These are phyloP conservation scores for Nasturtium officinale DNA, from an alignment of 345 rosid genomes.

Conservation along the genomic window DNA sequence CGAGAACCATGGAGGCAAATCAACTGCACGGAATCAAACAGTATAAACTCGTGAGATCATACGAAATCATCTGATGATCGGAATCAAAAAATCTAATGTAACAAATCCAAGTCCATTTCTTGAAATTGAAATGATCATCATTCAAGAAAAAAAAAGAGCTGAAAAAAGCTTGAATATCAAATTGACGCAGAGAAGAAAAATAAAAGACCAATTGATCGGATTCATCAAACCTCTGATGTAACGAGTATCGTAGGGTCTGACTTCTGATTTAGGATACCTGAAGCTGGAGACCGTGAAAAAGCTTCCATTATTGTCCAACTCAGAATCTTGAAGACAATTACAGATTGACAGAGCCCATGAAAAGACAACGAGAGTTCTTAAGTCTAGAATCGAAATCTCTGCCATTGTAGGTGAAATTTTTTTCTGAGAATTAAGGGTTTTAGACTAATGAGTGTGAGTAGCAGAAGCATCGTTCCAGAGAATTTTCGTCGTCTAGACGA, in stretches of 20 bases:
- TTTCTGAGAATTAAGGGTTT: slow-evolving; percentile 26
- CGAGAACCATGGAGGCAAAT: slow-evolving; percentile 93
- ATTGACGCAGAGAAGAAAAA: background rate
- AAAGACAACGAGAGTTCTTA: slow-evolving; percentile 16
- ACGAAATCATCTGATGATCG: background rate
- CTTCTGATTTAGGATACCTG: slow-evolving; percentile 63
- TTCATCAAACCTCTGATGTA: slow-evolving; percentile 64
- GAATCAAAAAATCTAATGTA: background rate
- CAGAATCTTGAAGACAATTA: slow-evolving; percentile 29
- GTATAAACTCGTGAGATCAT: slow-evolving; percentile 20
- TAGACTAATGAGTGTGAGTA: slow-evolving; percentile 31
- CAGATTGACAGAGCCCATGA: slow-evolving; percentile 13
- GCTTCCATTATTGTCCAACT: slow-evolving; percentile 26
- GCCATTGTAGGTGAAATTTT: slow-evolving; percentile 15
- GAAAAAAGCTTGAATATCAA: slow-evolving; percentile 1
- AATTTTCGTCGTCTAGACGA: slow-evolving; percentile 22
- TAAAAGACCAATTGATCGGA: background rate
- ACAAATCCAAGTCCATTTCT: background rate
- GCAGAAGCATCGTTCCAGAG: slow-evolving; percentile 5
- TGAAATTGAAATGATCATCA: slow-evolving; percentile 15
- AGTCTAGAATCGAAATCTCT: slow-evolving; percentile 18
- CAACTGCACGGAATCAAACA: slow-evolving; percentile 57
- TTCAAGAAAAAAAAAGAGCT: background rate
- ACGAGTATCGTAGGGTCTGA: slow-evolving; percentile 64
- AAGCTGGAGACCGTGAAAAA: slow-evolving; percentile 64